Conservation (phyloP, 2,329 filamentous ascomycete genomes). For the Eurotiales sp. region DNA sequence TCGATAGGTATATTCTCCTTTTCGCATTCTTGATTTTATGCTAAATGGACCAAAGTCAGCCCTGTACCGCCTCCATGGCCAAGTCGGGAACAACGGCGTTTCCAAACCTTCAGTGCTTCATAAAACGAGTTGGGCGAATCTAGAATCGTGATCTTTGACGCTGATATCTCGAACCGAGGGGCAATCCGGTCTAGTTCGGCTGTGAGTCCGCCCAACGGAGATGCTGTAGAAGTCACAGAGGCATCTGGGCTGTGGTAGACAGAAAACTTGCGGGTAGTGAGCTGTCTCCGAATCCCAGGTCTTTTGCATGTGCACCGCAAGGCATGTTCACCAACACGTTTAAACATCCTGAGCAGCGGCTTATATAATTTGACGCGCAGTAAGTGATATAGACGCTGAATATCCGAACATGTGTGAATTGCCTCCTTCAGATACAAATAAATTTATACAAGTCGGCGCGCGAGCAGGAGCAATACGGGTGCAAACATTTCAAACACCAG, state of each 20-base stretch:
- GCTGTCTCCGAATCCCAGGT: slow-evolving; percentile 27
- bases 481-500: slow-evolving; percentile 37
- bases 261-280: slow-evolving; percentile 37
- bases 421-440: not conserved
- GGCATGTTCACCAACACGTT: slow-evolving; percentile 36
- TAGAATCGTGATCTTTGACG: slow-evolving; percentile 75
- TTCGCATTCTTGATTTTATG: slow-evolving; percentile 77
- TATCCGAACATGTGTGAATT: no score
- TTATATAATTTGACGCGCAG: no score
- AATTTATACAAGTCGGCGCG: not conserved
- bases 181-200: slow-evolving; percentile 81
- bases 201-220: slow-evolving; percentile 57
- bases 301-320: slow-evolving; percentile 32
- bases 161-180: slow-evolving; percentile 82
- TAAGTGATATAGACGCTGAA: not conserved
- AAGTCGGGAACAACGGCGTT: no score
- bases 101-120: slow-evolving; percentile 72
- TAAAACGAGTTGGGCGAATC: slow-evolving; percentile 86
- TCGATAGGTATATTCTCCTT: slow-evolving; percentile 84
- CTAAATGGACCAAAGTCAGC: slow-evolving; percentile 39
- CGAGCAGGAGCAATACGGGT: slow-evolving; percentile 1
- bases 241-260: slow-evolving; percentile 26
- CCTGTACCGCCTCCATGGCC: not conserved
- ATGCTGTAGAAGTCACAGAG: slow-evolving; percentile 27
- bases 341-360: slow-evolving; percentile 40